Percentiles rank a stretch among this genome's conserved stretches.
These are phyloP conservation scores for Globisporangium perplexum DNA, from an alignment of 352 stramenopile genomes.

Conservation along the genomic window DNA sequence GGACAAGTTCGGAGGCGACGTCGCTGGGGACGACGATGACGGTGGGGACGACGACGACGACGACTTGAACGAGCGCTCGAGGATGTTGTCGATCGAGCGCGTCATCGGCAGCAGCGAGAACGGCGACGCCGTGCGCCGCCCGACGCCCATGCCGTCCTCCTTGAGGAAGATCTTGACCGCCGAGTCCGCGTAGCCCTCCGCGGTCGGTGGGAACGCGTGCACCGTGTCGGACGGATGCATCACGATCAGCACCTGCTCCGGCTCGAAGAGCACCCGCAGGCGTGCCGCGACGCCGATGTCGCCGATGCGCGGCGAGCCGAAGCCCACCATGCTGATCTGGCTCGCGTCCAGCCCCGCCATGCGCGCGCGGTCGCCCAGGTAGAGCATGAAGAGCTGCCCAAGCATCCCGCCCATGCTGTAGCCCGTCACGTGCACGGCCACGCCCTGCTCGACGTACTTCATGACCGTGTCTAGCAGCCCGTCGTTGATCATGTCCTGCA, in stretches of 20 bases:
- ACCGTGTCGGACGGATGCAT: slow-evolving; percentile 83
- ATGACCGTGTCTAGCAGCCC: slow-evolving; percentile 70
- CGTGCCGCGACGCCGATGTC: slow-evolving; percentile 75
- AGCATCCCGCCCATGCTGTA: slow-evolving; percentile 87
- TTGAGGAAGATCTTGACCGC: slow-evolving; percentile 84
- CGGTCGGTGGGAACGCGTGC: slow-evolving; percentile 76
- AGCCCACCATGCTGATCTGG: slow-evolving; percentile 83
- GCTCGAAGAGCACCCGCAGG: slow-evolving; percentile 67
- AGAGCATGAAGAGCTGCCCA: slow-evolving; percentile 72
- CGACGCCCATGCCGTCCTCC: slow-evolving; percentile 59
- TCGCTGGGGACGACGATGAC: slow-evolving; percentile 10
- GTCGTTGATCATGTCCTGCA: slow-evolving; percentile 83
- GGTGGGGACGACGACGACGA: slow-evolving; percentile 17
- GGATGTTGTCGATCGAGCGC: slow-evolving; percentile 67
- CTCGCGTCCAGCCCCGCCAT: slow-evolving; percentile 67
- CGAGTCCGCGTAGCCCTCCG: slow-evolving; percentile 73
- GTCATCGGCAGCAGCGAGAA: slow-evolving; percentile 78
- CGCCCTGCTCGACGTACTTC: slow-evolving; percentile 64
- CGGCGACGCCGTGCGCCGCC: slow-evolving; percentile 50
- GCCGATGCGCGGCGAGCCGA: slow-evolving; percentile 73
- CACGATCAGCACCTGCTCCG: slow-evolving; percentile 74
- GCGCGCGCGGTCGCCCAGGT: slow-evolving; percentile 67
- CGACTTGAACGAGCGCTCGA: slow-evolving; percentile 60
- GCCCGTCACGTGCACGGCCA: slow-evolving; percentile 73
- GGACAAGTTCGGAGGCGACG: not conserved